Evolutionary conservation across 345 rosid genomes (phyloP).

Genomic region (Geranium rotundifolium): DNA sequence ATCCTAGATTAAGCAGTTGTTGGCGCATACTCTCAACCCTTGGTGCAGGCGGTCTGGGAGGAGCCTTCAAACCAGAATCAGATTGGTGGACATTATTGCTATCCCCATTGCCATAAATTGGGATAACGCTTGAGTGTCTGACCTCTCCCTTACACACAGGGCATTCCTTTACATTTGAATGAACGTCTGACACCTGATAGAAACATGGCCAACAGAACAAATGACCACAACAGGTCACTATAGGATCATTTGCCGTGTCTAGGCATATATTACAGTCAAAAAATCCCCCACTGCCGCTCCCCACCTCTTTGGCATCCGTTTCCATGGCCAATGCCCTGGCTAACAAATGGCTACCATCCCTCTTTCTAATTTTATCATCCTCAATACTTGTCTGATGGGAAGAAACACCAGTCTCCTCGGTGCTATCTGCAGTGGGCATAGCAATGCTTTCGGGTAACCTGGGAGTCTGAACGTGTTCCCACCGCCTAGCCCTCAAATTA

Average conservation of each 20-base stretch:
- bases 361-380: constrained; percentile 14
- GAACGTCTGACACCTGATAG: constrained; percentile 57
- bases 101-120: constrained; percentile 78
- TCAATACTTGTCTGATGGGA: constrained; percentile 19
- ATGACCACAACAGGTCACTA: constrained; percentile 90
- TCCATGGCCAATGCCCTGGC: constrained; percentile 40
- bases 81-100: constrained; percentile 40
- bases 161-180: constrained; percentile 82
- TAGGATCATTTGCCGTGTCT: constrained; percentile 74
- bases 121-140: constrained; percentile 57
- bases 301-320: constrained; percentile 43
- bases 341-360: constrained; percentile 23
- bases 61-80: constrained; percentile 52
- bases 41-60: constrained; percentile 61
- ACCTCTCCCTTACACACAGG: constrained; percentile 96
- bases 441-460: constrained; percentile 1
- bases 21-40: constrained; percentile 90
- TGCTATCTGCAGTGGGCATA: constrained; percentile 9
- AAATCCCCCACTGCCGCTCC: constrained; percentile 55
- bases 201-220: constrained; percentile 94
- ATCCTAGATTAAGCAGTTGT: constrained; percentile 43
- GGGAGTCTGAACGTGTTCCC: constrained; percentile 6
- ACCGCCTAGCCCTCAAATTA: constrained; percentile 34
- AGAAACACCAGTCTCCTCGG: constrained; percentile 11
- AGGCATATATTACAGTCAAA: constrained; percentile 81